phyloP scores from a whole-genome alignment of 441 rosid species.

The Sinapis alba region DNA sequence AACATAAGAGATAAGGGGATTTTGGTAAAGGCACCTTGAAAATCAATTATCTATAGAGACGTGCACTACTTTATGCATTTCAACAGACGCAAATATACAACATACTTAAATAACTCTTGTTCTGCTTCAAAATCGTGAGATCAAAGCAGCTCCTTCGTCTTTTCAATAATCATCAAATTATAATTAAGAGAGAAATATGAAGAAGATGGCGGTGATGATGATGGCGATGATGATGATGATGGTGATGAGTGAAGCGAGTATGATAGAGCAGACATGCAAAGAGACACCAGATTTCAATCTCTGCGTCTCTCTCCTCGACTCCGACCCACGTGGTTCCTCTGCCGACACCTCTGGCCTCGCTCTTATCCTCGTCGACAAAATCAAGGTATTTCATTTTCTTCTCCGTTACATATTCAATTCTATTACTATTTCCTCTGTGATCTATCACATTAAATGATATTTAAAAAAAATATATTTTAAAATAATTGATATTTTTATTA shows the following conservation, averaged over 20 bases:
- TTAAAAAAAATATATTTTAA: too few species aligned
- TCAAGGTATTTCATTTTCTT: conserved; percentile 20
- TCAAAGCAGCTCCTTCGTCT: not conserved
- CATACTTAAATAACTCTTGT: not conserved
- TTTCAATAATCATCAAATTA: not conserved
- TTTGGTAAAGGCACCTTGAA: conserved; percentile 28
- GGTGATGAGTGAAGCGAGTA: conserved; percentile 26
- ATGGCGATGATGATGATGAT: not conserved
- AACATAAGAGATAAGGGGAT: not conserved
- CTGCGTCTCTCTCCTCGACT: conserved; percentile 43
- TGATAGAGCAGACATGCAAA: conserved; percentile 46
- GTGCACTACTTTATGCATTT: conserved; percentile 18
- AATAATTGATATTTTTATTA: too few species aligned
- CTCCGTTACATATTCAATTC: not conserved
- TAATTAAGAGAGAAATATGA: conserved; percentile 1
- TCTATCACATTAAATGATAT: too few species aligned
- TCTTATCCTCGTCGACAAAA: conserved; percentile 31
- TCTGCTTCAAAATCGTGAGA: not conserved
- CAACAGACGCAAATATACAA: not conserved
- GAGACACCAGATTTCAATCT: conserved; percentile 41
- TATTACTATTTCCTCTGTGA: too few species aligned
- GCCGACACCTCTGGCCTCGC: conserved; percentile 47
- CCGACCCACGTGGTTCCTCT: conserved; percentile 41
- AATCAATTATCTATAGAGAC: conserved; percentile 24
- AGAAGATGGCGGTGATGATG: not conserved